Conservation (phyloP, 148 eudicot genomes). For the Euryodendron excelsum region DNA sequence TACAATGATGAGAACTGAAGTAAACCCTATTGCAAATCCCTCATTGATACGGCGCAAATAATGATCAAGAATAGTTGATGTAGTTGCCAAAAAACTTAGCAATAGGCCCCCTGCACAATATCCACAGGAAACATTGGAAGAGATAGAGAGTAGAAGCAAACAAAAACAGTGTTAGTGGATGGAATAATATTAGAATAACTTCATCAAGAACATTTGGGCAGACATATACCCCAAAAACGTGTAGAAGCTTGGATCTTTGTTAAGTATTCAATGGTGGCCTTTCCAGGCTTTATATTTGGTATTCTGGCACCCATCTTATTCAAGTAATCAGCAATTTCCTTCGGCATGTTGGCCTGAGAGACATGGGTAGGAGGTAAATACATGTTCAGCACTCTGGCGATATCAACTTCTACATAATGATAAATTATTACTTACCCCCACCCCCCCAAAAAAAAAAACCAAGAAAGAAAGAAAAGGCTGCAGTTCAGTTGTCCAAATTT, state of each 20-base stretch:
- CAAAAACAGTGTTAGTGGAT: background rate
- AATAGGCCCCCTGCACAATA: constrained; percentile 71
- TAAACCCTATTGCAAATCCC: constrained; percentile 87
- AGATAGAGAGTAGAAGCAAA: constrained; percentile 2
- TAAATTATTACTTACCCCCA: background rate
- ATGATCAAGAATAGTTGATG: constrained; percentile 83
- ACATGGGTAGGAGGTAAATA: background rate
- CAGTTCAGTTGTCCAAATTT: background rate
- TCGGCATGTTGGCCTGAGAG: constrained; percentile 89
- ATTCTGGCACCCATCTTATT: constrained; percentile 99
- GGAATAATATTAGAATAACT: background rate
- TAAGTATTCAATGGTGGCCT: constrained; percentile 83
- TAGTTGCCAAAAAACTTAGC: constrained; percentile 81
- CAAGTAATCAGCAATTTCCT: constrained; percentile 93
- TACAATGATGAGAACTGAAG: constrained; percentile 92
- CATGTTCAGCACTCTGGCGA: too few relatives aligned
- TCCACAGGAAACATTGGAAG: background rate
- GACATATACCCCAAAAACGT: constrained; percentile 91
- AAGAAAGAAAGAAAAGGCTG: background rate
- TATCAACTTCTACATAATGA: background rate
- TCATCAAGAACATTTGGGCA: constrained; percentile 3
- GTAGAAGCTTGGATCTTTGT: constrained; percentile 92
- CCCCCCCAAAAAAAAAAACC: background rate
- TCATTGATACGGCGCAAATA: constrained; percentile 70
- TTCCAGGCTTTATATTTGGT: constrained; percentile 90